Evolutionary conservation across 129 eudicot species (phyloP).

Genomic region (Cynara cardunculus): DNA sequence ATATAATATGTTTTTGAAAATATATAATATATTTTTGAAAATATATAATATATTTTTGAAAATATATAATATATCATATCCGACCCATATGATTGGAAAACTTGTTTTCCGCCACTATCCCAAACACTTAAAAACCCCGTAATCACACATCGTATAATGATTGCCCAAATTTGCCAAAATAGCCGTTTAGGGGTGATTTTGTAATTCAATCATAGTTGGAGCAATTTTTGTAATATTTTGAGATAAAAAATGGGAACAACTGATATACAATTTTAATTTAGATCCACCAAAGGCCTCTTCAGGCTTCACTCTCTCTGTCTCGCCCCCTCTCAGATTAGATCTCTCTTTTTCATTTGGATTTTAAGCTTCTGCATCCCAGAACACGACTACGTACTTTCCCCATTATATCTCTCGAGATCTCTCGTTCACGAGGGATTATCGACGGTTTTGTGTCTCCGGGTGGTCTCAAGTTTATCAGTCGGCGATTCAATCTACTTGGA

Average conservation of each 20-base stretch:
- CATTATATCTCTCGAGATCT: conserved; percentile 36
- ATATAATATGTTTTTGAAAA: too few relatives aligned
- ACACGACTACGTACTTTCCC: not conserved
- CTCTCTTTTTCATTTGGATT: conserved; percentile 14
- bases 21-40: too few relatives aligned
- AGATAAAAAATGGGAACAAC: not conserved
- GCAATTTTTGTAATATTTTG: not conserved
- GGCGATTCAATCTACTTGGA: conserved; percentile 13
- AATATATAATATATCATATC: too few relatives aligned
- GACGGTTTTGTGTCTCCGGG: conserved; percentile 17
- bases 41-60: too few relatives aligned
- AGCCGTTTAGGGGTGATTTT: not conserved
- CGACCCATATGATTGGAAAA: too few relatives aligned
- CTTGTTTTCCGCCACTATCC: too few relatives aligned
- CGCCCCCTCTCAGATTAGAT: conserved; percentile 13
- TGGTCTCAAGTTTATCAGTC: conserved; percentile 3
- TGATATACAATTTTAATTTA: not conserved
- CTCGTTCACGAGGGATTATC: conserved; percentile 13
- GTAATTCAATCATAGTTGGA: not conserved
- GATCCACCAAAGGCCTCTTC: conserved; percentile 5
- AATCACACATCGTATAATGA: not conserved
- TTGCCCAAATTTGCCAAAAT: not conserved
- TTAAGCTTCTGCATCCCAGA: not conserved
- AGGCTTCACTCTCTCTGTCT: conserved; percentile 5
- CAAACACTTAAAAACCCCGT: too few relatives aligned